phyloP scores from a whole-genome alignment of 2,329 filamentous ascomycete species.

The Aureobasidium subglaciale region DNA sequence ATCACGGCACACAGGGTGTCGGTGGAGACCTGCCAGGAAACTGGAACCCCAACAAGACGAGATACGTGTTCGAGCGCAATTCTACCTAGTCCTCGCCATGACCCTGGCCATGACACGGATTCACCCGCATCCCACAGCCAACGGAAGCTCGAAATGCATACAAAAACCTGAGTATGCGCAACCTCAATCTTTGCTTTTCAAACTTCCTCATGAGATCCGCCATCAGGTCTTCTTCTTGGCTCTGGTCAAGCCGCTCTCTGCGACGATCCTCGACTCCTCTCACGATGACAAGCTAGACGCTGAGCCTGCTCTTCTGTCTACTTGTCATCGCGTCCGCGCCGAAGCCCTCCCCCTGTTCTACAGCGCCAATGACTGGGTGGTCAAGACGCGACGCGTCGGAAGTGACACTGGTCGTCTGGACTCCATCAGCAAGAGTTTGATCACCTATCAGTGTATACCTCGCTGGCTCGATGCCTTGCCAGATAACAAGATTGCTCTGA shows the following conservation, averaged over 20 bases:
- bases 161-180: neutral
- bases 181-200: constrained; percentile 12
- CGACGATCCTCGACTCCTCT: neutral
- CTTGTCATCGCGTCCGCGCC: constrained; percentile 9
- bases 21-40: too few species aligned
- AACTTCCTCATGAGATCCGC: constrained; percentile 17
- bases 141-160: neutral
- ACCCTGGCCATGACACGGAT: constrained; percentile 7
- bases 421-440: constrained; percentile 6
- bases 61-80: neutral
- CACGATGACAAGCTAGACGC: constrained; percentile 7
- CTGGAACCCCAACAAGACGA: neutral
- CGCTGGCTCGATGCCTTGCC: constrained; percentile 5
- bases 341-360: constrained; percentile 16
- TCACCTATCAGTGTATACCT: constrained; percentile 12
- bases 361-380: constrained; percentile 10
- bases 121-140: neutral
- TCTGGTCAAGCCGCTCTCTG: neutral
- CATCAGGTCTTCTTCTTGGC: constrained; percentile 18
- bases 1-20: neutral
- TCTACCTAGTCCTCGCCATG: neutral
- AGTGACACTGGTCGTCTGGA: neutral
- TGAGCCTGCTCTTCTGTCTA: constrained; percentile 12
- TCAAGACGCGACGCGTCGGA: constrained; percentile 14
- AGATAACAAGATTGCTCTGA: neutral